Evolutionary conservation across 164 flowering plant genomes (phyloP).

Genomic region (Kalanchoe fedtschenkoi): DNA sequence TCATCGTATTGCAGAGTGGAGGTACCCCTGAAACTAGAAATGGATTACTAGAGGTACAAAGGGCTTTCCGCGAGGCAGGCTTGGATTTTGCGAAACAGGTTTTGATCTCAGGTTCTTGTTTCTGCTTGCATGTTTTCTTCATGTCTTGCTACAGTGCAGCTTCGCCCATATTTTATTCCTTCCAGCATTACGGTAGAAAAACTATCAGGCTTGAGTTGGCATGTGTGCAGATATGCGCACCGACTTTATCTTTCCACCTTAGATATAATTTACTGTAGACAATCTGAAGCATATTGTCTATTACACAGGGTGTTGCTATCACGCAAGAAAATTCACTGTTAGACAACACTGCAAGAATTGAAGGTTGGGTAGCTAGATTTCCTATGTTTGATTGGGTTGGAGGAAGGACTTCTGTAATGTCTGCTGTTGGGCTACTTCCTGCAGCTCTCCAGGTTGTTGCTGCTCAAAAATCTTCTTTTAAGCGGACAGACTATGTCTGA

Average conservation of each 20-base stretch:
- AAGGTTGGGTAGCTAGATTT: constrained; percentile 90
- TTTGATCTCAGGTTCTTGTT: constrained; percentile 67
- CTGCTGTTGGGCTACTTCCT: constrained; percentile 95
- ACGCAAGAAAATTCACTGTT: constrained; percentile 92
- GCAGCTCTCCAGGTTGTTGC: constrained; percentile 83
- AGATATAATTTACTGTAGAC: neutral
- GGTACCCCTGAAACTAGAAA: constrained; percentile 99
- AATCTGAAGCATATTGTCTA: neutral
- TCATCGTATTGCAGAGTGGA: constrained; percentile 55
- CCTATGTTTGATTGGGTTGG: constrained; percentile 99
- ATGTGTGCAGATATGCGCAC: neutral
- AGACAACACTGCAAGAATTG: constrained; percentile 91
- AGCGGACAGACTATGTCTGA: neutral
- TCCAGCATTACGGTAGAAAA: no score
- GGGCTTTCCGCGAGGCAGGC: constrained; percentile 98
- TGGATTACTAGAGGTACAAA: constrained; percentile 94
- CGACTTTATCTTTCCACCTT: neutral
- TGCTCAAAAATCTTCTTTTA: neutral
- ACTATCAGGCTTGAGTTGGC: neutral
- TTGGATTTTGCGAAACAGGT: constrained; percentile 96
- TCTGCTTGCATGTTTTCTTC: constrained; percentile 25
- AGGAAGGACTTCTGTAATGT: constrained; percentile 95
- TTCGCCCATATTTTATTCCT: neutral
- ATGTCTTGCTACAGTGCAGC: neutral
- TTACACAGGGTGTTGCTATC: constrained; percentile 83